Evolutionary conservation across 1,284 basidiomycete species (phyloP).

Genomic region (Malassezia equina): DNA sequence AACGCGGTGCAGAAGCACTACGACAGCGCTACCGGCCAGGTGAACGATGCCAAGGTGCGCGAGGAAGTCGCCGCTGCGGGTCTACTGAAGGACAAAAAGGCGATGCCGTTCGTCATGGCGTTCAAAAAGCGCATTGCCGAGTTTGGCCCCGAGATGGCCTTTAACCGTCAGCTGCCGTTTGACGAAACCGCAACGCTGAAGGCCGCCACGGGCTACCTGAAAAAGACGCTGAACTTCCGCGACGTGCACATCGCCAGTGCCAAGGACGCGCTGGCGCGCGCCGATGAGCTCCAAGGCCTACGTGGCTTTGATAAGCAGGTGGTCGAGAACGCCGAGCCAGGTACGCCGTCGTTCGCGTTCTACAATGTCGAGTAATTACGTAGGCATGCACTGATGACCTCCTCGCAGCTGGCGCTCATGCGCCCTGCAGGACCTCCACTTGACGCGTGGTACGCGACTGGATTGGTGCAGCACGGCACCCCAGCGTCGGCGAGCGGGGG

Average conservation of each 20-base stretch:
- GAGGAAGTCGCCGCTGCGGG: conserved; percentile 63
- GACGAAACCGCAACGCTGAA: conserved; percentile 68
- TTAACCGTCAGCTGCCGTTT: conserved; percentile 78
- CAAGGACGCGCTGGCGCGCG: conserved; percentile 56
- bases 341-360: conserved; percentile 44
- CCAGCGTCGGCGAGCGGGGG: background rate
- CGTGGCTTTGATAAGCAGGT: conserved; percentile 59
- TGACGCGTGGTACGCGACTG: background rate
- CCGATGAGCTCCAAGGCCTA: conserved; percentile 53
- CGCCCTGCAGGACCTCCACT: background rate
- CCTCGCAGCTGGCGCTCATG: background rate
- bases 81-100: conserved; percentile 85
- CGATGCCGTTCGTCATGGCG: conserved; percentile 85
- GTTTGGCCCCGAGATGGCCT: conserved; percentile 67
- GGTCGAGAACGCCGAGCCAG: conserved; percentile 78
- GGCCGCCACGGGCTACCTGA: conserved; percentile 57
- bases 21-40: conserved; percentile 55
- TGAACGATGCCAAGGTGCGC: conserved; percentile 75
- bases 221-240: conserved; percentile 66
- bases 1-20: conserved; percentile 65
- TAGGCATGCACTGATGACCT: background rate
- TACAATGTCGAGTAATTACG: conserved; percentile 19
- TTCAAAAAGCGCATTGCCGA: conserved; percentile 86
- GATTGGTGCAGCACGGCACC: background rate
- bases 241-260: conserved; percentile 63